Conservation (phyloP, 2,329 filamentous ascomycete genomes). For the Periconia macrospinosa region DNA sequence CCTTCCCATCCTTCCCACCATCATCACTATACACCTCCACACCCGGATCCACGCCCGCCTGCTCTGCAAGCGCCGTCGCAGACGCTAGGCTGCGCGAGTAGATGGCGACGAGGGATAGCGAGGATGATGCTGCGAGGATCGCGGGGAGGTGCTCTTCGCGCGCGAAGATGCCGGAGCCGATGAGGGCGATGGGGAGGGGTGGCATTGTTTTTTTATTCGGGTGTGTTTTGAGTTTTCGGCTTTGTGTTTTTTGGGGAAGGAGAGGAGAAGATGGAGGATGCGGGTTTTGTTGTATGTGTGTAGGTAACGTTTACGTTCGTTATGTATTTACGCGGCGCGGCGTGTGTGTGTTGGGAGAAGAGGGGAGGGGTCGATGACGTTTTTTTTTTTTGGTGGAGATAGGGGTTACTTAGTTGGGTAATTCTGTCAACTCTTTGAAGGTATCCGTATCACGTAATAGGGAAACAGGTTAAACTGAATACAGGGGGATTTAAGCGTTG, state of each 20-base stretch:
- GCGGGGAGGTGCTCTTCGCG: constrained; percentile 65
- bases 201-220: neutral
- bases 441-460: no score
- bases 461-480: no score
- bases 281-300: neutral
- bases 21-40: constrained; percentile 64
- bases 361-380: neutral
- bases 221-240: neutral
- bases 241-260: neutral
- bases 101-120: constrained; percentile 62
- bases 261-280: neutral
- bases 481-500: no score
- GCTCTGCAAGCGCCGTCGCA: constrained; percentile 45
- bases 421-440: no score
- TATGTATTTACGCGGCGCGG: no score
- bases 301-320: no score
- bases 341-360: no score
- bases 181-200: constrained; percentile 60
- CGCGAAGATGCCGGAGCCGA: constrained; percentile 66
- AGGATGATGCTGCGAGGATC: constrained; percentile 55
- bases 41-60: constrained; percentile 35
- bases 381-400: neutral
- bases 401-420: no score
- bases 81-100: constrained; percentile 66
- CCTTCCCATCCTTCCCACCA: constrained; percentile 49